Conservation (phyloP, 441 rosid genomes). For the Aquilaria agallochum region DNA sequence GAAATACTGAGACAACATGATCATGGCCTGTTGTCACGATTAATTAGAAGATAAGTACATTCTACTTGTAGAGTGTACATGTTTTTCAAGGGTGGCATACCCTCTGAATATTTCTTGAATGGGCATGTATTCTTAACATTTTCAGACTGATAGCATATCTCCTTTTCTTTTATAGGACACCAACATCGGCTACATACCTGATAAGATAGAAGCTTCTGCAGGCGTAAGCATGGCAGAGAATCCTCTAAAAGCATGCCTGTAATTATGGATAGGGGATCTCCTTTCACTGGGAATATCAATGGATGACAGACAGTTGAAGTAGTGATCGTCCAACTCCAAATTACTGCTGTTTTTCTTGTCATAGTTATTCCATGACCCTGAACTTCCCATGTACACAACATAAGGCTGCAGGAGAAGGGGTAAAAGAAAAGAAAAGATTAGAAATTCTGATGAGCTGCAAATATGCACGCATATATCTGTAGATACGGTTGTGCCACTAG, state of each 20-base stretch:
- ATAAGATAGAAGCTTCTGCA: constrained; percentile 57
- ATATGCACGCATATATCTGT: too few species aligned
- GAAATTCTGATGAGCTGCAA: background rate
- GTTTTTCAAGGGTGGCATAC: too few species aligned
- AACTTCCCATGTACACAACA: constrained; percentile 83
- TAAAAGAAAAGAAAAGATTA: background rate
- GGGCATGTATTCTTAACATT: too few species aligned
- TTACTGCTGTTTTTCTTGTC: constrained; percentile 12
- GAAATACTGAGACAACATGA: constrained; percentile 65
- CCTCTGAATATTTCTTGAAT: too few species aligned
- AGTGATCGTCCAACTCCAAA: constrained; percentile 42
- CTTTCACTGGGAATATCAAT: constrained; percentile 33
- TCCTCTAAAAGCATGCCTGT: constrained; percentile 64
- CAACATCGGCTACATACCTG: constrained; percentile 35
- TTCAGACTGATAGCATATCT: too few species aligned
- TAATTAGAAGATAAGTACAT: too few species aligned
- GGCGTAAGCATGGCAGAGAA: constrained; percentile 80
- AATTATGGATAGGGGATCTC: constrained; percentile 43
- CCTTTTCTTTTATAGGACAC: too few species aligned
- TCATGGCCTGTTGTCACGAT: constrained; percentile 35
- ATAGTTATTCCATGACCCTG: constrained; percentile 16
- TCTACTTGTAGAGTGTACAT: too few species aligned
- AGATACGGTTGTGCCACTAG: background rate
- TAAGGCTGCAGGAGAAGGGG: constrained; percentile 34
- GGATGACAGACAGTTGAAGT: constrained; percentile 58